Percentiles rank a stretch among this genome's conserved stretches.
Conservation (phyloP, 208 protist genomes). For the Leptomonas seymouri region DNA sequence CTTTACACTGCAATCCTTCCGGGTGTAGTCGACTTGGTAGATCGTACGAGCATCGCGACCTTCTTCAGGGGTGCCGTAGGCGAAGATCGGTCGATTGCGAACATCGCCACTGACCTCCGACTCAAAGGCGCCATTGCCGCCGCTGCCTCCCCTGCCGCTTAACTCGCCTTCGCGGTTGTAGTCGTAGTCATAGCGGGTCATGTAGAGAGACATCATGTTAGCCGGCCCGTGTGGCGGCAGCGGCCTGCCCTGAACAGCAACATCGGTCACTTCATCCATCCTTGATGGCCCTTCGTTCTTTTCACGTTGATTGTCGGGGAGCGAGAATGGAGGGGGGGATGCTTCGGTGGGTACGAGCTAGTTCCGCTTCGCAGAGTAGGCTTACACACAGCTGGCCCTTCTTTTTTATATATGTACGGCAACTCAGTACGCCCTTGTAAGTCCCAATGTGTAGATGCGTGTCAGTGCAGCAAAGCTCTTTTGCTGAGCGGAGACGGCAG, state of each 20-base stretch:
- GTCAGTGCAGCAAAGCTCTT: no score
- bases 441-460: no score
- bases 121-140: constrained; percentile 12
- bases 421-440: no score
- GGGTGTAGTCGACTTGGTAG: constrained; percentile 64
- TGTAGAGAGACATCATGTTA: constrained; percentile 81
- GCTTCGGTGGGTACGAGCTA: no score
- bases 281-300: not conserved
- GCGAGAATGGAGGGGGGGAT: no score
- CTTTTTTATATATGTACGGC: no score
- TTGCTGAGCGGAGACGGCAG: no score
- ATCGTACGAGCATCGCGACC: constrained; percentile 46
- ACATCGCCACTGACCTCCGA: constrained; percentile 68
- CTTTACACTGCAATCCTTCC: constrained; percentile 32
- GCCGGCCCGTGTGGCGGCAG: constrained; percentile 62
- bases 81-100: constrained; percentile 75
- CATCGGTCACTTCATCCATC: not conserved
- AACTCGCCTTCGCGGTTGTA: constrained; percentile 63
- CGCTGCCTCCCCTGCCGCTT: not conserved
- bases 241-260: not conserved
- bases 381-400: no score
- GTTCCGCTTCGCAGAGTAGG: no score
- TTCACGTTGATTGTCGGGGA: no score
- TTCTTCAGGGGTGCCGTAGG: constrained; percentile 29
- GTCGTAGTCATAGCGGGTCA: constrained; percentile 91